A percentile compares a stretch with the other conserved stretches of the same genome.
Evolutionary conservation across 2,329 filamentous ascomycete genomes (phyloP).

Genomic region (Acrodontium crateriforme): DNA sequence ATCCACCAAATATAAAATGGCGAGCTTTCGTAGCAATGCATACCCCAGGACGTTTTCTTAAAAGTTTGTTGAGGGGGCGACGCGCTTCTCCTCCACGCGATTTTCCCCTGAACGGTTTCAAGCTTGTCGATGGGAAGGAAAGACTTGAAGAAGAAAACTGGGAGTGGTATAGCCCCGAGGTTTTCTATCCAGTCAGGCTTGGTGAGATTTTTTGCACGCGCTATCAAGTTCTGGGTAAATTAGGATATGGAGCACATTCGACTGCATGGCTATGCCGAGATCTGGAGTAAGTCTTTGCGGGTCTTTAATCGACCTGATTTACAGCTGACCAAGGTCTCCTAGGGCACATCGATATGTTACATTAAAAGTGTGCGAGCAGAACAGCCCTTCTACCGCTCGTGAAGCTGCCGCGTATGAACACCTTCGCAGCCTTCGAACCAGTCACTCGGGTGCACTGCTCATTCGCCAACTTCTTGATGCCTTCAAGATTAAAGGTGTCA

Average conservation of each 20-base stretch:
- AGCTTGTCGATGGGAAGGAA: not conserved
- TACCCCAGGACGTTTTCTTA: too few species aligned
- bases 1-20: too few species aligned
- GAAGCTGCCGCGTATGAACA: conserved; percentile 3
- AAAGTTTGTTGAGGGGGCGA: too few species aligned
- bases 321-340: too few species aligned
- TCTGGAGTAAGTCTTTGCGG: conserved; percentile 7
- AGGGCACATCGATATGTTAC: conserved; percentile 1
- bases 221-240: conserved; percentile 28
- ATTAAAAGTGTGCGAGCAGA: conserved; percentile 2
- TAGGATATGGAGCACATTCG: conserved; percentile 26
- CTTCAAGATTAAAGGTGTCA: conserved; percentile 16
- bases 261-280: conserved; percentile 29
- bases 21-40: too few species aligned
- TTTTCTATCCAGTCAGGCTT: conserved; percentile 24
- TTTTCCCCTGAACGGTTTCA: too few species aligned
- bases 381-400: too few species aligned
- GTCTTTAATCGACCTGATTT: too few species aligned
- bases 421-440: too few species aligned
- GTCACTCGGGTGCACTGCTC: too few species aligned
- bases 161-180: conserved; percentile 11
- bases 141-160: conserved; percentile 19
- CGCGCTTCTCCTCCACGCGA: too few species aligned
- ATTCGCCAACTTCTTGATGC: conserved; percentile 23
- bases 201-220: conserved; percentile 18